Evolutionary conservation across 2,329 filamentous ascomycete genomes (phyloP).

Genomic region (Hortaea werneckii): DNA sequence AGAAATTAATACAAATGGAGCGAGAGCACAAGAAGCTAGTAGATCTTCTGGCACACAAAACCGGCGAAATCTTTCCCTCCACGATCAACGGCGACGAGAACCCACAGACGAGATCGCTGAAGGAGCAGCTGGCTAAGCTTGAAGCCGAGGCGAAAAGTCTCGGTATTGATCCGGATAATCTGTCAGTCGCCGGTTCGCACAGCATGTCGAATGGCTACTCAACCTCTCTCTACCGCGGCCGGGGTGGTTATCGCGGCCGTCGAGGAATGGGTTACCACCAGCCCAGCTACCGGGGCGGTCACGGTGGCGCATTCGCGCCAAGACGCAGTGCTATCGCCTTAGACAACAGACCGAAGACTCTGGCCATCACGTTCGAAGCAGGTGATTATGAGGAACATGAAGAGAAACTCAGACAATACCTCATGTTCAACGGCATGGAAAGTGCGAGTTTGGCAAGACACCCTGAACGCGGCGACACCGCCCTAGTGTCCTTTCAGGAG

Average conservation of each 20-base stretch:
- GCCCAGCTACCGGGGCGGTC: slow-evolving; percentile 38
- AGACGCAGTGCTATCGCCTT: slow-evolving; percentile 50
- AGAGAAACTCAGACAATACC: slow-evolving; percentile 59
- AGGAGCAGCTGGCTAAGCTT: slow-evolving; percentile 60
- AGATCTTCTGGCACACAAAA: slow-evolving; percentile 51
- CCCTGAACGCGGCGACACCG: slow-evolving; percentile 27
- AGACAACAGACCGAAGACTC: slow-evolving; percentile 63
- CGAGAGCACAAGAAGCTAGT: slow-evolving; percentile 54
- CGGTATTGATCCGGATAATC: slow-evolving; percentile 53
- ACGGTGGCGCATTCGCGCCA: slow-evolving; percentile 19
- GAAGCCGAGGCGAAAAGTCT: slow-evolving; percentile 62
- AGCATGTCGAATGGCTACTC: slow-evolving; percentile 2
- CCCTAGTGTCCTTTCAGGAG: slow-evolving; percentile 34
- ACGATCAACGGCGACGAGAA: slow-evolving; percentile 15
- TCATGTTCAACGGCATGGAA: slow-evolving; percentile 34
- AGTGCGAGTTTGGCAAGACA: slow-evolving; percentile 30
- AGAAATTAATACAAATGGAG: slow-evolving; percentile 52
- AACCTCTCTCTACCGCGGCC: slow-evolving; percentile 22
- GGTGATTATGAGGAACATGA: slow-evolving; percentile 54
- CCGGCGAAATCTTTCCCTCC: slow-evolving; percentile 9
- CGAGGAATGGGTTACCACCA: slow-evolving; percentile 33
- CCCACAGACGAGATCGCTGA: slow-evolving; percentile 53
- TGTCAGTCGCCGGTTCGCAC: slow-evolving; percentile 12
- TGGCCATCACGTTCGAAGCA: slow-evolving; percentile 43
- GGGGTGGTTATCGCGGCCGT: slow-evolving; percentile 16